Evolutionary conservation across 495 filamentous ascomycete genomes (phyloP).

Genomic region (Lichenothelia convexa): DNA sequence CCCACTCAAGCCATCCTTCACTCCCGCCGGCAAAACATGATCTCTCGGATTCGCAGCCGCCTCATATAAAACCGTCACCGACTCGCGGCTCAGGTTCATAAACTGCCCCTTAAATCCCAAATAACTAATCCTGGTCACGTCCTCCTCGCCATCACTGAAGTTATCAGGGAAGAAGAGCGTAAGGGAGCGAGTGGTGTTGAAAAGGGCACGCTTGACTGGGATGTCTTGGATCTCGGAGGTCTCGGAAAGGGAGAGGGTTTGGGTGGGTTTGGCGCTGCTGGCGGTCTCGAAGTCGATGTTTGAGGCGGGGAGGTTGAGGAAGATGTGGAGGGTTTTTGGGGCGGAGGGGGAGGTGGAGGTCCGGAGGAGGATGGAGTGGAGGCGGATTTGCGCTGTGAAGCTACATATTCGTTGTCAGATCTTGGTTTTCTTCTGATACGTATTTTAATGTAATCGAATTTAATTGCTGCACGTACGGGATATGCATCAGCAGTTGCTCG

Average conservation of each 20-base stretch:
- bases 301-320: constrained; percentile 56
- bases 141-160: constrained; percentile 37
- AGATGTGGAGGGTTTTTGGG: constrained; percentile 69
- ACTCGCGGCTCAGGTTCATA: constrained; percentile 67
- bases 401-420: constrained; percentile 26
- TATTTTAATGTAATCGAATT: neutral
- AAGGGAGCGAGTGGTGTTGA: constrained; percentile 59
- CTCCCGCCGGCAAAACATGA: too few species aligned
- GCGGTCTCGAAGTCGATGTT: constrained; percentile 70
- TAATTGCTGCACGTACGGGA: constrained; percentile 49
- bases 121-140: constrained; percentile 62
- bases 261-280: constrained; percentile 48
- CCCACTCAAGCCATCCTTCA: too few species aligned
- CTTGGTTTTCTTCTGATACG: neutral
- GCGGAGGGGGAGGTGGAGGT: constrained; percentile 49
- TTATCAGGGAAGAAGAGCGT: constrained; percentile 73
- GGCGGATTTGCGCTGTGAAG: constrained; percentile 82
- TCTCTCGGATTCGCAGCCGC: constrained; percentile 80
- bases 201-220: constrained; percentile 67
- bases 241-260: constrained; percentile 60
- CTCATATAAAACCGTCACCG: constrained; percentile 76
- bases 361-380: constrained; percentile 74
- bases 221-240: constrained; percentile 72
- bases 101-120: constrained; percentile 88
- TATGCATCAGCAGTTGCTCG: constrained; percentile 79